These are phyloP conservation scores for Coniochaeta prunicola DNA, from an alignment of 2,329 filamentous ascomycete species.

Conservation along the genomic window DNA sequence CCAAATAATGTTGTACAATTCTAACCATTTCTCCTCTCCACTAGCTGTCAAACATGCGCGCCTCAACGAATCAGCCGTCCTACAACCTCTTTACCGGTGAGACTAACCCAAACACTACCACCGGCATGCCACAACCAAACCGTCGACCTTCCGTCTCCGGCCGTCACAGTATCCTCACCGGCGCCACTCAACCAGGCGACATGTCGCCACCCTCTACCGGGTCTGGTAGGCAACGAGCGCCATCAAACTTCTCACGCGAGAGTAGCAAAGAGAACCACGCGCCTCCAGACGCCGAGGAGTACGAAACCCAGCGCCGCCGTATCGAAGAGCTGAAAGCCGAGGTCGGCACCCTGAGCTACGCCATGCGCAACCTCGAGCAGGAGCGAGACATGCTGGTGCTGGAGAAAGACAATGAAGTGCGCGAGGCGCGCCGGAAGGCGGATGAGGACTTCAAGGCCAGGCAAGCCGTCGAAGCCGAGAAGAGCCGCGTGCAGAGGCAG, in stretches of 20 bases:
- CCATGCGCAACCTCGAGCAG: conserved; percentile 78
- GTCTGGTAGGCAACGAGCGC: conserved; percentile 16
- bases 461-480: conserved; percentile 51
- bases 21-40: not conserved
- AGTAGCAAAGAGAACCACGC: conserved; percentile 55
- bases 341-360: conserved; percentile 80
- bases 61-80: conserved; percentile 19
- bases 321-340: conserved; percentile 83
- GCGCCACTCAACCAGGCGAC: not conserved
- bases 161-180: not conserved
- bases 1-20: not conserved
- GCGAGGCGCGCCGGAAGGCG: conserved; percentile 71
- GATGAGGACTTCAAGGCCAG: conserved; percentile 74
- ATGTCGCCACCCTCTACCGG: conserved; percentile 10
- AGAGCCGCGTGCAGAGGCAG: conserved; percentile 40
- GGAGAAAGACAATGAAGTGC: conserved; percentile 75
- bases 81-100: conserved; percentile 34
- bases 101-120: conserved; percentile 8
- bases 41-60: conserved; percentile 14
- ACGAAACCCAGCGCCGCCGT: conserved; percentile 47
- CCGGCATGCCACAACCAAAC: conserved; percentile 12
- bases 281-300: conserved; percentile 50
- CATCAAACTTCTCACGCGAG: conserved; percentile 41
- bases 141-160: conserved; percentile 10
- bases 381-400: conserved; percentile 76